Evolutionary conservation across 1,284 basidiomycete species (phyloP), one percentile per base, ranked within the genome.

Genomic region (Agroathelia rolfsii): DNA sequence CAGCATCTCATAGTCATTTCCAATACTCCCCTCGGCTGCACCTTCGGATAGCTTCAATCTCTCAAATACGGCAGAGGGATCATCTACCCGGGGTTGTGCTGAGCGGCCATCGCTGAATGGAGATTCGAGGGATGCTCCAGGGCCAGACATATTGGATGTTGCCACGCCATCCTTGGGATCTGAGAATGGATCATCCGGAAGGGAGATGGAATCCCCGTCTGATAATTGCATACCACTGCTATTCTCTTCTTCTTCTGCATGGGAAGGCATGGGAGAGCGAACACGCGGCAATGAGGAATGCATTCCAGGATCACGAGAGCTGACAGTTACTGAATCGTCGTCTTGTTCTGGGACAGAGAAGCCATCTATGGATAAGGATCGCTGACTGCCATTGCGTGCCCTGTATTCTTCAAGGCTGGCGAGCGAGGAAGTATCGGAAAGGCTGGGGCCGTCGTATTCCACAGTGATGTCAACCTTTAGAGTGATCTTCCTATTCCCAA

Each of bases 381-480:
- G n/a, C n/a, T n/a, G n/a, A n/a, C 76, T 81, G 34, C 60, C 64
- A 43, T 76, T 80, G 34, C 66, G 59, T 29, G 62, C 63, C 44
- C 56, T 64, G 56, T 76, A 81, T 40, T 85, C 84, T 15, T 85
- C 83, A 44, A 78, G 47, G 46, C 81, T 85, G 25, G 70, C 71
- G 9, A 90, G 61, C 8, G 85, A 89, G 5, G 74, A 77, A 1
- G 86, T 85, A 46, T 93, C 89, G 10, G 84, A 89, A 36, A 93
- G 63, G 52, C 80, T 86, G n/a, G 83, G 87, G 0, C 87, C 86
- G 49, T 93, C 89, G 46, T 88, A 90, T 42, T 90, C 87, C 37
- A 90, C 76, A 3, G 67, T 63, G 19, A 94, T 77, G 28, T 77
- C 67, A 26, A 93, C 72, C 11, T 72, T 66, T 14, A 93, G 58